Conservation (phyloP, 2,329 filamentous ascomycete genomes). For the Fusarium illudens region DNA sequence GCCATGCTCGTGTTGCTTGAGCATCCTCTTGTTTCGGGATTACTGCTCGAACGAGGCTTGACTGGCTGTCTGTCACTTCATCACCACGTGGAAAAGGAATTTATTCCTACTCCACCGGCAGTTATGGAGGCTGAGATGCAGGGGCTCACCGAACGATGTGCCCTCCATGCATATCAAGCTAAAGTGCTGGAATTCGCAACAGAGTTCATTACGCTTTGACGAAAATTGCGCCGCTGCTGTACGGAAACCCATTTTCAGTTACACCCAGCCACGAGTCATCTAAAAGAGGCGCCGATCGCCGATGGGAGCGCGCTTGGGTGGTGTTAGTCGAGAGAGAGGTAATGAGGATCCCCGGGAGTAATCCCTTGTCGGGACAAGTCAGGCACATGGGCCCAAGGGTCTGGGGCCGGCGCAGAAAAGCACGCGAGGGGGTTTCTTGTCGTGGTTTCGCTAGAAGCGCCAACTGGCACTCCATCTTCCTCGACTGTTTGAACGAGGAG, state of each 20-base stretch:
- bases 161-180: not conserved
- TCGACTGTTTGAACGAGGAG: not conserved
- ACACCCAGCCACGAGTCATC: constrained; percentile 8
- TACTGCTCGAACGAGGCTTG: not conserved
- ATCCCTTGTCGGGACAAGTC: constrained; percentile 11
- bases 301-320: constrained; percentile 1
- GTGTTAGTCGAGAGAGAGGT: not conserved
- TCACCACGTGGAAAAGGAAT: constrained; percentile 7
- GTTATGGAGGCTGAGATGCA: constrained; percentile 4
- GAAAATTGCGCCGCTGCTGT: not conserved
- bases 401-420: constrained; percentile 9
- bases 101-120: not conserved
- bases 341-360: constrained; percentile 22
- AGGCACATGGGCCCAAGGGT: constrained; percentile 6
- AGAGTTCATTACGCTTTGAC: not conserved
- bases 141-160: constrained; percentile 1
- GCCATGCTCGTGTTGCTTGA: not conserved
- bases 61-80: not conserved
- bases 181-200: not conserved
- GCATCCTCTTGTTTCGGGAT: not conserved
- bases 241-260: constrained; percentile 10
- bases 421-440: constrained; percentile 8
- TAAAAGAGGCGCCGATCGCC: constrained; percentile 17
- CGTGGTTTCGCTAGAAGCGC: not conserved
- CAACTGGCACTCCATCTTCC: not conserved